phyloP scores from a whole-genome alignment of 768 basidiomycete genomes.

The Podaxis carcinomalis region DNA sequence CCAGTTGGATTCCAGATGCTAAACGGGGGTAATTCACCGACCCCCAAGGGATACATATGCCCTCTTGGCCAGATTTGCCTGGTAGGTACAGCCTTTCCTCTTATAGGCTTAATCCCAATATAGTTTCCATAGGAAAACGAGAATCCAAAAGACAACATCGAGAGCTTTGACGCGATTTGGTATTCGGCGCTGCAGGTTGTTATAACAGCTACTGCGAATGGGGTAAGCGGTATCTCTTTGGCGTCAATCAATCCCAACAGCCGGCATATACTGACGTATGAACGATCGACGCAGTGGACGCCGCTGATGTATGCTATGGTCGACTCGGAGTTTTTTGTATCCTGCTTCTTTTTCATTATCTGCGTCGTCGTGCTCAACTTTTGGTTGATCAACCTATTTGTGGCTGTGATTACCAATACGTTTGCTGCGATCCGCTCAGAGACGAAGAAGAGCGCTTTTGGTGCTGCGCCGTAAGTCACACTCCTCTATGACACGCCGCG shows the following conservation, averaged over 20 bases:
- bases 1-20: slow-evolving; percentile 32
- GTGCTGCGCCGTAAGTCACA: slow-evolving; percentile 63
- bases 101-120: not conserved
- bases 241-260: not conserved
- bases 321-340: slow-evolving; percentile 86
- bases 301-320: slow-evolving; percentile 85
- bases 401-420: slow-evolving; percentile 93
- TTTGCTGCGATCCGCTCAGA: slow-evolving; percentile 85
- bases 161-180: slow-evolving; percentile 90
- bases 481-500: not conserved
- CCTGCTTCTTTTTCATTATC: slow-evolving; percentile 82
- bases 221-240: slow-evolving; percentile 40
- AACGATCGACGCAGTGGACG: slow-evolving; percentile 50
- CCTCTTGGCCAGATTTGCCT: slow-evolving; percentile 81
- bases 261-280: not conserved
- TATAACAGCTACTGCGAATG: slow-evolving; percentile 76
- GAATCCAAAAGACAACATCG: slow-evolving; percentile 63
- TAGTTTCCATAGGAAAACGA: slow-evolving; percentile 41
- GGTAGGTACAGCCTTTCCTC: slow-evolving; percentile 34
- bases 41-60: slow-evolving; percentile 83
- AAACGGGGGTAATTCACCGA: slow-evolving; percentile 20
- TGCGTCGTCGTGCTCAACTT: slow-evolving; percentile 87
- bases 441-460: slow-evolving; percentile 90
- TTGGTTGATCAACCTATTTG: slow-evolving; percentile 90
- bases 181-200: slow-evolving; percentile 78